phyloP scores from a whole-genome alignment of 2,329 filamentous ascomycete species.

The Rhexocercosporidium sp. region DNA sequence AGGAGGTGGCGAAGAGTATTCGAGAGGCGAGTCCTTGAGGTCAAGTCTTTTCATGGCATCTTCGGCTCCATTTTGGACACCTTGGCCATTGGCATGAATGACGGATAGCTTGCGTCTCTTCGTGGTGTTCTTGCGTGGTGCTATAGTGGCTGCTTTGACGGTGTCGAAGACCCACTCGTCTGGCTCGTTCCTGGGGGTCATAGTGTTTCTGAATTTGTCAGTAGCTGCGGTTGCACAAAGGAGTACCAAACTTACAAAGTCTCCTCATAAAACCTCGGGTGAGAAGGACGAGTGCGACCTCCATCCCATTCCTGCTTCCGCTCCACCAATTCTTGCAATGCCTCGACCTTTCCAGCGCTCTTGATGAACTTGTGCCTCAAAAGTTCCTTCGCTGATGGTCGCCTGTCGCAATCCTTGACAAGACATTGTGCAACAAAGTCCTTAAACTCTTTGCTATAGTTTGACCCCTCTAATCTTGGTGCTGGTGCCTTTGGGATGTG shows the following conservation, averaged over 20 bases:
- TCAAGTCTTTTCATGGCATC: slow-evolving; percentile 65
- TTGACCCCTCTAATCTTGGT: slow-evolving; percentile 78
- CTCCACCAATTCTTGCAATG: slow-evolving; percentile 84
- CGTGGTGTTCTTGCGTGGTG: slow-evolving; percentile 57
- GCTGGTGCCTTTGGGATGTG: slow-evolving; percentile 88
- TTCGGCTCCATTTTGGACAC: slow-evolving; percentile 48
- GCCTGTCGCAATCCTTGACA: slow-evolving; percentile 85
- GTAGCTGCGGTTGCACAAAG: neutral
- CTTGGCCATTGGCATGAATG: slow-evolving; percentile 51
- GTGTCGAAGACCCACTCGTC: slow-evolving; percentile 98
- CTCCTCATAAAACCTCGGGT: slow-evolving; percentile 90
- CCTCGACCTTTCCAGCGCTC: slow-evolving; percentile 85
- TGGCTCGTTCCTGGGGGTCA: slow-evolving; percentile 69
- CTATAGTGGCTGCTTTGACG: slow-evolving; percentile 72
- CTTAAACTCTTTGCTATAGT: slow-evolving; percentile 89
- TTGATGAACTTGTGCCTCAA: slow-evolving; percentile 88
- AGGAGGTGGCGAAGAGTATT: slow-evolving; percentile 57
- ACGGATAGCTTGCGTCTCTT: slow-evolving; percentile 62
- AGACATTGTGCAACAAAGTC: slow-evolving; percentile 92
- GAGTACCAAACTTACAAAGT: slow-evolving; percentile 63
- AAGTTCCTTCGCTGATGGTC: slow-evolving; percentile 85
- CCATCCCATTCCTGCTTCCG: slow-evolving; percentile 84
- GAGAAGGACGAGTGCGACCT: slow-evolving; percentile 68
- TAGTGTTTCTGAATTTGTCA: slow-evolving; percentile 57
- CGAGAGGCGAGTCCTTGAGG: slow-evolving; percentile 64